Evolutionary conservation across 2,329 filamentous ascomycete species (phyloP).

Genomic region (Fusarium albidum): DNA sequence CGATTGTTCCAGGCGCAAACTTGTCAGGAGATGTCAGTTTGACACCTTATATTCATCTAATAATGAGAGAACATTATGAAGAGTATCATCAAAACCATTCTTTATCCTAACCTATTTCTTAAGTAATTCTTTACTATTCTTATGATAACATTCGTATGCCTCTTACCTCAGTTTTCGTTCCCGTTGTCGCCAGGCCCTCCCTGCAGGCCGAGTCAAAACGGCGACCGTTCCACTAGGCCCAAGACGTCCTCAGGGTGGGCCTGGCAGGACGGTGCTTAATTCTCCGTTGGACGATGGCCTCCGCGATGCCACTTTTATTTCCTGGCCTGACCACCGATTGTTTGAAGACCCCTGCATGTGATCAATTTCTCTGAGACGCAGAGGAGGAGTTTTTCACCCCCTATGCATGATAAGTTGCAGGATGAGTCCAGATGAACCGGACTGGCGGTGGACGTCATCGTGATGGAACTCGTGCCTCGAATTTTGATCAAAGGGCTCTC

Average conservation of each 20-base stretch:
- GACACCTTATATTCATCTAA: not conserved
- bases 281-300: conserved; percentile 24
- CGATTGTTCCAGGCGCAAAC: not conserved
- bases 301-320: not conserved
- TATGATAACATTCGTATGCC: too few species aligned
- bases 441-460: too few species aligned
- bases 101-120: too few species aligned
- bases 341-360: conserved; percentile 20
- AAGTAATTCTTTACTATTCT: too few species aligned
- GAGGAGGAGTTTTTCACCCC: not conserved
- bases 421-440: too few species aligned
- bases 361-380: conserved; percentile 13
- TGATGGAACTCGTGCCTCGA: too few species aligned
- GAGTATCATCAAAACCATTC: too few species aligned
- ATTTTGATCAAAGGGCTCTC: not conserved
- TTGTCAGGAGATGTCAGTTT: too few species aligned
- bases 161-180: too few species aligned
- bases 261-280: conserved; percentile 21
- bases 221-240: too few species aligned
- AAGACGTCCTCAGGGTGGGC: not conserved
- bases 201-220: too few species aligned
- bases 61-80: not conserved
- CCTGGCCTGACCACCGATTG: conserved; percentile 5
- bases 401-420: not conserved
- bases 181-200: not conserved